Percentiles rank a stretch among this genome's conserved stretches.
Conservation (phyloP, 2,329 filamentous ascomycete genomes). For the Epichloe sylvatica region DNA sequence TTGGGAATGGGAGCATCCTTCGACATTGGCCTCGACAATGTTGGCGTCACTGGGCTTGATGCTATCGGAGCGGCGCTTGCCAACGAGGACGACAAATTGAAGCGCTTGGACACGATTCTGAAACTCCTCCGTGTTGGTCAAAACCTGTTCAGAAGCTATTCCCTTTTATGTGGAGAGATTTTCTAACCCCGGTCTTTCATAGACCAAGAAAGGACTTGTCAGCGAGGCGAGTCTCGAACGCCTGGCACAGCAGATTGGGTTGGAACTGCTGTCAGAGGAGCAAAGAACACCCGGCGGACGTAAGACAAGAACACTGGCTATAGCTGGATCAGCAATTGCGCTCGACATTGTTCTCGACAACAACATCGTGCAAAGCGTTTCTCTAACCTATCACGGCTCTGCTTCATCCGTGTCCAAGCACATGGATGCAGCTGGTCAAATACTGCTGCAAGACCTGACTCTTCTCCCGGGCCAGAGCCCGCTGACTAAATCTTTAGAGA, state of each 20-base stretch:
- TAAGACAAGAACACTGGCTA: conserved; percentile 41
- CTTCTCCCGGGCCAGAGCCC: conserved; percentile 45
- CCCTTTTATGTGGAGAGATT: background rate
- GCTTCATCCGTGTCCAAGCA: conserved; percentile 44
- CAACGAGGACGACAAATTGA: conserved; percentile 40
- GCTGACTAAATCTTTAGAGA: conserved; percentile 55
- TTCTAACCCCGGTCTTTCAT: background rate
- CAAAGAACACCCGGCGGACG: conserved; percentile 31
- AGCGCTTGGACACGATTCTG: conserved; percentile 38
- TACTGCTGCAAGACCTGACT: conserved; percentile 51
- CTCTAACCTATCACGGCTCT: conserved; percentile 48
- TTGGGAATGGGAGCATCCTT: conserved; percentile 35
- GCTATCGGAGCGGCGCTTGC: conserved; percentile 24
- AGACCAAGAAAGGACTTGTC: conserved; percentile 46
- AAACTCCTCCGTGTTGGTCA: conserved; percentile 33
- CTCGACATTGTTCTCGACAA: conserved; percentile 49
- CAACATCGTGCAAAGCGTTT: conserved; percentile 47
- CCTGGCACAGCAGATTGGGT: conserved; percentile 51
- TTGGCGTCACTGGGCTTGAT: conserved; percentile 34
- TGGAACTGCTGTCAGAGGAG: conserved; percentile 49
- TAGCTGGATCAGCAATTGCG: conserved; percentile 47
- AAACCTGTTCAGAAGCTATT: too few species aligned
- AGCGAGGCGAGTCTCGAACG: conserved; percentile 64
- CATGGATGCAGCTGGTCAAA: conserved; percentile 46
- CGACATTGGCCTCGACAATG: conserved; percentile 39